Base-by-base conservation (phyloP, 306 rosid genomes). In the Potentilla sterilis region DNA sequence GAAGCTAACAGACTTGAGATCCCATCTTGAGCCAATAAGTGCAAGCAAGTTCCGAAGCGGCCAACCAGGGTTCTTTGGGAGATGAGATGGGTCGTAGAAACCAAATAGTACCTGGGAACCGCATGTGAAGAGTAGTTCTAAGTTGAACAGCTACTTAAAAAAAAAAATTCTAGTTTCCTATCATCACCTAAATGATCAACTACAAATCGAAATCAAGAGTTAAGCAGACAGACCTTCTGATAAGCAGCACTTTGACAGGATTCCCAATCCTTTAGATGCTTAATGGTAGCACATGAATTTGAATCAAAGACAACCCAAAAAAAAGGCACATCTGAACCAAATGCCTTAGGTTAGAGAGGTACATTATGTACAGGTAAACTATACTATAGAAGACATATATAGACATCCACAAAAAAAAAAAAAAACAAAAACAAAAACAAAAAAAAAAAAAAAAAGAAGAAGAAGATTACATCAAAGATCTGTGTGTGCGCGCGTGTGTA, bases 41-140 rank as follows among this genome's bases (percentile, higher is more conserved):
- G 97, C 93, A 86, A 95, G 88, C 82, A 87, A 83, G 91, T 95
- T 95, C 81, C 98, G 92, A 41, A 95, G 96, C 43, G 97, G 97
- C 98, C 98, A 95, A 38, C 98, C 97, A 2, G 98, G 97, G 86
- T 84, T 90, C 63, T 84, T 86, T 70, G 89, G 93, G 76, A 90
- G 96, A 87, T 95, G 96, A 79, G 93, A 95, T 41, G 96, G 98
- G 72, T 95, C 98, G 34, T 92, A 95, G 86, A 95, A 95, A n/a
- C 97, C 98, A 71, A 95, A 95, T 21, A 95, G 85, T 51, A 85
- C 78, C 98, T 95, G 96, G 81, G 73, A 75, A 84, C 55, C 76
- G 69, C 77, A 87, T 78, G 24, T 12, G 58, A 14, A 57, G 79
- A 69, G 79, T 62, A 72, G 77, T 67, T 77, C 78, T 75, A 78